Base-by-base conservation (phyloP, 345 rosid genomes). In the Camelina neglecta region DNA sequence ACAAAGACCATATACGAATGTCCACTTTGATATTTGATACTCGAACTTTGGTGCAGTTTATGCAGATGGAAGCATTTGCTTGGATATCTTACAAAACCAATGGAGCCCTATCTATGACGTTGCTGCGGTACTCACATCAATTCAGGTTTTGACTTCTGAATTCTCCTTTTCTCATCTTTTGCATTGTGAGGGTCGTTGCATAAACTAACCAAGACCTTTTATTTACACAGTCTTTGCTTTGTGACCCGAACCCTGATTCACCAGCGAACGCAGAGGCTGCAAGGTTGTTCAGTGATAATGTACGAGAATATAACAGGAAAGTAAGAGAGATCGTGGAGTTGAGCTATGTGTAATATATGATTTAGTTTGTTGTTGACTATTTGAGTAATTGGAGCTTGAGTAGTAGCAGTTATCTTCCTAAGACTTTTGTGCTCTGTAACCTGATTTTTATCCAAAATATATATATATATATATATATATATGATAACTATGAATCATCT, bases 31-130 rank as follows among this genome's bases (percentile, higher is more conserved):
- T 23, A 3, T 26, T n/a, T 36, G 57, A 29, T 23, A 3, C 15
- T 47, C 36, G 24, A 56, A 60, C 54, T 48, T 63, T 54, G 65
- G 39, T 68, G 74, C 81, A 90, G 95, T 90, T 69, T 90, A 90
- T 74, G 92, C 92, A 0, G 95, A 90, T 85, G 92, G 95, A 72
- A 87, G 92, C 72, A 89, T 89, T 58, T 89, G 95, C 74, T 80
- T 89, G 85, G 92, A 86, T 78, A 89, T 89, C 66, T 82, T 89
- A 67, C 95, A 87, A 81, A 89, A 87, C 64, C 87, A 89, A 69
- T 89, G 95, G 95, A 86, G 89, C 65, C 96, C 96, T 1, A 90
- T 90, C 26, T 87, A 90, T n/a, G 90, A 90, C 35, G 92, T 88
- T 2, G 83, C 96, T 18, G 90, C 96, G 1, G 82, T 90, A 69